Evolutionary conservation across 2,329 filamentous ascomycete species (phyloP).

Genomic region (Colletotrichum agaves): DNA sequence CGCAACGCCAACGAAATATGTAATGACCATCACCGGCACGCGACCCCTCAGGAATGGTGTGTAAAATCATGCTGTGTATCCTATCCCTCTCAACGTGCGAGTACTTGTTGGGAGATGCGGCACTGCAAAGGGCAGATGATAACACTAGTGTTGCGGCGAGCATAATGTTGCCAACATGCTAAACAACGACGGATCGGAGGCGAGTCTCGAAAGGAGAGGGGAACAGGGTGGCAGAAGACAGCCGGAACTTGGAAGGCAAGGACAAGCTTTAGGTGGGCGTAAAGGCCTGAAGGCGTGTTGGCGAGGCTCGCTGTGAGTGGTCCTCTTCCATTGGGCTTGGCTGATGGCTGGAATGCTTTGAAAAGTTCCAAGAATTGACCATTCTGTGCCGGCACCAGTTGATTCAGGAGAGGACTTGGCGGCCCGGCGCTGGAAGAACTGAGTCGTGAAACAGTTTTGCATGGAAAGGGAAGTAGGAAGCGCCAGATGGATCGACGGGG

Average conservation of each 20-base stretch:
- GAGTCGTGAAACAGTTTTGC: conserved; percentile 32
- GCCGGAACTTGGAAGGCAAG: conserved; percentile 8
- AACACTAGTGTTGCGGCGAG: neutral
- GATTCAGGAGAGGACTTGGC: conserved; percentile 33
- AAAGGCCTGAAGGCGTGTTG: conserved; percentile 33
- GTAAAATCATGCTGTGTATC: conserved; percentile 30
- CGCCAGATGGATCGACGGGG: conserved; percentile 28
- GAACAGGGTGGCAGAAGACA: neutral
- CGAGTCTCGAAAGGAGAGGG: neutral
- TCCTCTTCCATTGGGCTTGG: conserved; percentile 22
- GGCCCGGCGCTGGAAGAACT: conserved; percentile 16
- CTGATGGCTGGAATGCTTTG: conserved; percentile 33
- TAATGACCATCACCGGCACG: conserved; percentile 25
- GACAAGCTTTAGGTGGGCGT: conserved; percentile 26
- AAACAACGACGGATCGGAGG: neutral
- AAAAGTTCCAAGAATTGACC: conserved; percentile 15
- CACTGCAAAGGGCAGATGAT: neutral
- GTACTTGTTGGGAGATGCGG: conserved; percentile 25
- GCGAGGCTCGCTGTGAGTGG: conserved; percentile 30
- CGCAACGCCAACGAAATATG: conserved; percentile 27
- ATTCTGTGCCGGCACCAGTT: conserved; percentile 15
- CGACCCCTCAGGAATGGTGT: conserved; percentile 23
- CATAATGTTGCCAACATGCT: conserved; percentile 1
- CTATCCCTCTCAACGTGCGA: neutral
- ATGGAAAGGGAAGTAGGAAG: conserved; percentile 29